Percentiles rank a stretch among this genome's conserved stretches.
These are phyloP conservation scores for Rhytidiadelphus loreus DNA, from an alignment of 225 moss, liverwort and hornwort genomes.

Conservation along the genomic window DNA sequence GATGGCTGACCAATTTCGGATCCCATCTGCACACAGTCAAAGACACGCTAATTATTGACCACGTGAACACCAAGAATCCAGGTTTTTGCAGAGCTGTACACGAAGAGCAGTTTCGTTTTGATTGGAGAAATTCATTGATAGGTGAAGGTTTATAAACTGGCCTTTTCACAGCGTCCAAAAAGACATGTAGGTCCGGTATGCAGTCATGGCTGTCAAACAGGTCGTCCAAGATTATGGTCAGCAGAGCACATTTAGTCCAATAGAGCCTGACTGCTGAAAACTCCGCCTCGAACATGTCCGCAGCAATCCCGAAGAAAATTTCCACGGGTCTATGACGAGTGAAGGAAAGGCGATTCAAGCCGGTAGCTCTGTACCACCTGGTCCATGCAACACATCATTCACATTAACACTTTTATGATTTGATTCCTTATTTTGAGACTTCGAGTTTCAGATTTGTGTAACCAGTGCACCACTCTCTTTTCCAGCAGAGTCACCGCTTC, in stretches of 20 bases:
- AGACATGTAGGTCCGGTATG: neutral
- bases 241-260: neutral
- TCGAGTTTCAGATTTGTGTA: neutral
- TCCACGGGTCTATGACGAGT: neutral
- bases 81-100: neutral
- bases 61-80: neutral
- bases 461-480: neutral
- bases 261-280: neutral
- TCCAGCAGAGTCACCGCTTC: neutral
- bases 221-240: neutral
- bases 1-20: neutral
- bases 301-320: neutral
- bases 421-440: neutral
- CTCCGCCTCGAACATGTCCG: neutral
- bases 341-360: neutral
- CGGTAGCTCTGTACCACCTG: neutral
- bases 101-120: neutral
- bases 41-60: neutral
- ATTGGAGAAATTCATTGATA: neutral
- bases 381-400: neutral
- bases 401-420: neutral
- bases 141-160: neutral
- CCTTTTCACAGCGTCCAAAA: neutral
- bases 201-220: neutral
- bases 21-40: neutral